Evolutionary conservation across 2,329 filamentous ascomycete genomes (phyloP).

Genomic region (Epichloe bromicola): DNA sequence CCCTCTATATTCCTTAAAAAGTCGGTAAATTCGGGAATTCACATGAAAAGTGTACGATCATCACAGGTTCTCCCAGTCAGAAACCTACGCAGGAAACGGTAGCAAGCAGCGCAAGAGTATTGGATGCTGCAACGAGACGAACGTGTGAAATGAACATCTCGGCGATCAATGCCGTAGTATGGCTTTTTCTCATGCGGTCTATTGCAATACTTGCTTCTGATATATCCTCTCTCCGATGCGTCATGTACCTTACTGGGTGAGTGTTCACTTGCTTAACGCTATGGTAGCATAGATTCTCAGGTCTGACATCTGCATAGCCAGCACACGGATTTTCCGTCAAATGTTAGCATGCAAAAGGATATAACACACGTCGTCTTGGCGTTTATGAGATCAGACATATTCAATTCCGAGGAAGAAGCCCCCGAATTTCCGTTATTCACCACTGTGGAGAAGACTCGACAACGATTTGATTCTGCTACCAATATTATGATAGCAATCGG

Average conservation of each 20-base stretch:
- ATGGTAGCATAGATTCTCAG: neutral
- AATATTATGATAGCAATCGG: slow-evolving; percentile 61
- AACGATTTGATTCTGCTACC: slow-evolving; percentile 35
- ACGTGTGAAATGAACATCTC: neutral
- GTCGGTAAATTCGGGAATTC: no score
- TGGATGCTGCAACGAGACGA: neutral
- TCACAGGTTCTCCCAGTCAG: no score
- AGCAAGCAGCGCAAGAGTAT: neutral
- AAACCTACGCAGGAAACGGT: neutral
- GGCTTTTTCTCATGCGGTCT: slow-evolving; percentile 3
- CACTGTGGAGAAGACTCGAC: slow-evolving; percentile 32
- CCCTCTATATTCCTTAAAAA: no score
- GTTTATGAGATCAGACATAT: slow-evolving; percentile 40
- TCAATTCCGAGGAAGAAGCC: slow-evolving; percentile 30
- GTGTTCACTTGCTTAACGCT: slow-evolving; percentile 3
- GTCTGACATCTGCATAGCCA: slow-evolving; percentile 24
- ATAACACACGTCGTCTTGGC: slow-evolving; percentile 47
- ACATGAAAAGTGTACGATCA: no score
- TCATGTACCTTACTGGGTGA: slow-evolving; percentile 40
- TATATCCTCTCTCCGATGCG: slow-evolving; percentile 16
- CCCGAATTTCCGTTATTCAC: slow-evolving; percentile 39
- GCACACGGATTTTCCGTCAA: slow-evolving; percentile 29
- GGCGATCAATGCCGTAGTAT: neutral
- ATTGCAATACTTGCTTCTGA: slow-evolving; percentile 1
- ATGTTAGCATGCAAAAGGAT: slow-evolving; percentile 21